Evolutionary conservation across 768 basidiomycete genomes (phyloP), one percentile per base, ranked within the genome.

Genomic region (Collybia sordida): DNA sequence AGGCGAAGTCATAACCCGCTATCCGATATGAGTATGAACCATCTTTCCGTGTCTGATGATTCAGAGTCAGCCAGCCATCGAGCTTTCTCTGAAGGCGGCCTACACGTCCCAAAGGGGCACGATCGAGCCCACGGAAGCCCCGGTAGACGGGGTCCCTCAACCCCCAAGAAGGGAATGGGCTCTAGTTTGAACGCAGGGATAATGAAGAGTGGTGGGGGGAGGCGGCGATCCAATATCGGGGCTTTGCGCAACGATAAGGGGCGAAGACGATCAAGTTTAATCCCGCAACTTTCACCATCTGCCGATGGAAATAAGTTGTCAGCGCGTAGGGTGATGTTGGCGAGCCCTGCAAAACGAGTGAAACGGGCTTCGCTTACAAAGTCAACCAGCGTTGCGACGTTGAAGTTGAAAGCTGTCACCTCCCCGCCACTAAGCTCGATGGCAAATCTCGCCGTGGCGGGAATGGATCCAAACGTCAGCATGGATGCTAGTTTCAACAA

Each of bases 181-280:
- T 54, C 56, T 22, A 51, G 53, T 17, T 54, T 55, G 41, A 55
- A 41, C n/a, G 43, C 47, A n/a, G 58, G 55, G 38, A 34, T 51
- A 41, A 51, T 57, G 18, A 66, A 61, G 52, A 54, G 56, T 24
- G 58, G 56, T 48, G 80, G 76, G 59, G 68, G 71, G 24, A 74
- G 85, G 38, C 73, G 87, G 52, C 78, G 86, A 34, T 93, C 91
- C 19, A 86, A 85, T 57, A 79, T 90, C 49, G 91, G 90, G 4
- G 79, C 86, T n/a, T 60, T 84, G 64, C 82, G 91, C 28, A 76
- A 71, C 52, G 91, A 93, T 64, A 89, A 88, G 64, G 68, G 70
- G 12, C 73, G 89, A 51, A 74, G 91, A 51, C 78, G 90, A 50
- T 91, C 90, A 34, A 93, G 91, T 60, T 67, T 90, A 73, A 88